A percentile compares a stretch with the other conserved stretches of the same genome.
Evolutionary conservation across 257 asterid genomes (phyloP).

Genomic region (Hygrophila difformis): DNA sequence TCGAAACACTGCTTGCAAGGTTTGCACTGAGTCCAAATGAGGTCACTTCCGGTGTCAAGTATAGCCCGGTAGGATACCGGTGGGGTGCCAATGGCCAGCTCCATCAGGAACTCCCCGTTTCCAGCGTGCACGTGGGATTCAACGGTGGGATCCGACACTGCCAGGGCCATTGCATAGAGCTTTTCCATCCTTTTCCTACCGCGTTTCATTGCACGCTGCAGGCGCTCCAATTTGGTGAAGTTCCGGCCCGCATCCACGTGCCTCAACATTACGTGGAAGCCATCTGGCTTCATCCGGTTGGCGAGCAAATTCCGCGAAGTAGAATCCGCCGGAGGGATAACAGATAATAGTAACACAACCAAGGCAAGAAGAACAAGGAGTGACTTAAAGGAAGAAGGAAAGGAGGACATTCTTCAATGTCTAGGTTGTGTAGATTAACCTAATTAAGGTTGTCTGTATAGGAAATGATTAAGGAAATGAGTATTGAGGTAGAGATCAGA

Average conservation of each 20-base stretch:
- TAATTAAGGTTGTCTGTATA: too few relatives aligned
- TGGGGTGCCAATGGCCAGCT: constrained; percentile 65
- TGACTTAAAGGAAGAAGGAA: too few relatives aligned
- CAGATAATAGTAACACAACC: too few relatives aligned
- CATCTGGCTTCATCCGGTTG: too few relatives aligned
- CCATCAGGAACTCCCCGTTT: constrained; percentile 71
- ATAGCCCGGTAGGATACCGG: constrained; percentile 39
- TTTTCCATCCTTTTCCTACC: constrained; percentile 42
- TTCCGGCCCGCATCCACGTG: constrained; percentile 59
- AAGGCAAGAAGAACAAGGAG: too few relatives aligned
- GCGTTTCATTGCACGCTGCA: constrained; percentile 61
- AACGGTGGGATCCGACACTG: constrained; percentile 25
- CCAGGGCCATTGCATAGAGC: constrained; percentile 34
- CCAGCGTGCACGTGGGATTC: constrained; percentile 64
- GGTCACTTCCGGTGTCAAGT: constrained; percentile 72
- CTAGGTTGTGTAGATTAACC: too few relatives aligned
- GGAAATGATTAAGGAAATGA: too few relatives aligned
- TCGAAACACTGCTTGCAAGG: constrained; percentile 60
- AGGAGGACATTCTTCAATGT: too few relatives aligned
- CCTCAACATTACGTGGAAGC: constrained; percentile 41
- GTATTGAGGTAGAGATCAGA: too few relatives aligned
- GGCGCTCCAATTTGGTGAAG: constrained; percentile 47
- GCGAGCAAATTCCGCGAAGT: too few relatives aligned
- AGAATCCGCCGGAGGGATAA: too few relatives aligned
- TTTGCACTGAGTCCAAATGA: constrained; percentile 81